Evolutionary conservation across 352 stramenopile genomes (phyloP), one percentile per base, ranked within the genome.

Genomic region (Blastocystis sp.): DNA sequence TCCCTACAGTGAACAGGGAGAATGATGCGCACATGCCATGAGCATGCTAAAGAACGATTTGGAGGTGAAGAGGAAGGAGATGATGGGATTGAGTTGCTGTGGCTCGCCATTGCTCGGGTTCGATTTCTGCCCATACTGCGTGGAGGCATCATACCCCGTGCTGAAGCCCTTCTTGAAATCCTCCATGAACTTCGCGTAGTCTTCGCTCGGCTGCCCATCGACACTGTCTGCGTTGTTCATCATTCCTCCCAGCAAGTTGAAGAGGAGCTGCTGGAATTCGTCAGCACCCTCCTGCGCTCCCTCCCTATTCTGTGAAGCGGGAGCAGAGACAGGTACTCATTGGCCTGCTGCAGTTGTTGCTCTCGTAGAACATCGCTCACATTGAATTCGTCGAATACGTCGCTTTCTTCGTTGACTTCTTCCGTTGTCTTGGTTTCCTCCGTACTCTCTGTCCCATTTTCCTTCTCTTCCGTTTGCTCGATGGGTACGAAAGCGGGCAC

Each of bases 361-460:
- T 34, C 28, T 34, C 28, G 28, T 34, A 34, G 28, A 34, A 34
- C 28, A 34, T 34, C 28, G 28, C 28, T 34, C 28, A 34, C 28
- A 34, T 34, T 66, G n/a, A 40, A 38, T 24, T 48, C 48, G 7
- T 28, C 14, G 43, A n/a, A 42, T 40, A 45, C 84, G 61, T 82
- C 76, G 21, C 71, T 89, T 52, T 82, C 59, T 21, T 69, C 80
- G 21, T 64, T 40, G 17, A 81, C 45, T 40, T 87, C 70, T 63
- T 81, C 76, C 10, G 82, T 57, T 69, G 82, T 76, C 45, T 87
- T 69, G 14, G 28, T 89, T 2, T 64, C 71, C 21, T 63, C 24
- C 24, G 28, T 65, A 6, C 42, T 38, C 21, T 38, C 71, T 43
- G 43, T 21, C 7, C 21, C 54, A 63, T 11, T 59, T 43, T 28